Evolutionary conservation across 2,329 filamentous ascomycete genomes (phyloP), one percentile per base, ranked within the genome.

Genomic region (Penicillium sp.): DNA sequence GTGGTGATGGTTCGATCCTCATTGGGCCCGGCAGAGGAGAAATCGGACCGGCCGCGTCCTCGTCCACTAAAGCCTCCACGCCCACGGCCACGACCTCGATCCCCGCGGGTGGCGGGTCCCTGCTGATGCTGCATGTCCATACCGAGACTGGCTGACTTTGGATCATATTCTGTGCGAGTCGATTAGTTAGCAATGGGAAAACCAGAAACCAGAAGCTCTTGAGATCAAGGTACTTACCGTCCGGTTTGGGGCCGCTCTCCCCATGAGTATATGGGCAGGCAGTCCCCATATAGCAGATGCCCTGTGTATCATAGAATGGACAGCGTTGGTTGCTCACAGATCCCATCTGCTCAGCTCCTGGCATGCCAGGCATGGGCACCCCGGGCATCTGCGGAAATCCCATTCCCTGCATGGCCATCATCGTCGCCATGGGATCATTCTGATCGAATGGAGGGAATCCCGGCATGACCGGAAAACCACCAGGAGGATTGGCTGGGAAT

Each of bases 181-280:
- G 13, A 28, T 15, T 11, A 12, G 25, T 40, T 34, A 53, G 41
- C 22, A 32, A 13, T n/a, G n/a, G n/a, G n/a, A 38, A 18, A 14
- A 17, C 17, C 26, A 30, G 5, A 5, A 13, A 13, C 25, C 9
- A 9, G 27, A 35, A 17, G 18, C 9, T 22, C 18, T 9, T 4
- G 18, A 4, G 22, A 27, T 6, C 3, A 22, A 2, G 1, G 10
- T 6, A 20, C 46, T 51, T 54, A 67, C 61, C 63, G 47, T 67
- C 60, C 32, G 62, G 56, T 33, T 62, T 62, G 48, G 61, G 54
- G 15, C 68, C 59, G 22, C 60, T 64, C 16, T 65, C 63, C 10
- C 72, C 74, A 53, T 80, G 76, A 48, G 77, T 70, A 45, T 74
- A 77, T 0, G 72, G 73, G 54, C 77, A 80, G n/a, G 68, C 62